These are phyloP conservation scores for Rhodamnia rubescens DNA, from an alignment of 345 rosid species.

Conservation along the genomic window DNA sequence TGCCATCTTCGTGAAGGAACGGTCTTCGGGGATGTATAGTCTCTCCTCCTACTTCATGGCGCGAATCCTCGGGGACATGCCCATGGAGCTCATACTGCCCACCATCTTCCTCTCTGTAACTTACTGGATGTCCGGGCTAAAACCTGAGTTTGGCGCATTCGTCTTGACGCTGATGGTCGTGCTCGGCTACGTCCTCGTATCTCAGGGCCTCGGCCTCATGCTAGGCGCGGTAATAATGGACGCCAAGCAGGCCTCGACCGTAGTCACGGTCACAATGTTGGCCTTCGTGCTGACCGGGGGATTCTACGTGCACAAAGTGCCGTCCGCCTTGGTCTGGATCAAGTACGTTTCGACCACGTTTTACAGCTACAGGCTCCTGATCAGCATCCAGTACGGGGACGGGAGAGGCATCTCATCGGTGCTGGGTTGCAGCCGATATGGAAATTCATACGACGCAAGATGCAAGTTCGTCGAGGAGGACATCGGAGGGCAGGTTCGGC, in stretches of 20 bases:
- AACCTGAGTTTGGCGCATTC: slow-evolving; percentile 39
- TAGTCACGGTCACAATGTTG: slow-evolving; percentile 77
- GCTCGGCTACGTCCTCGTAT: slow-evolving; percentile 67
- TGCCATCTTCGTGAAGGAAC: slow-evolving; percentile 58
- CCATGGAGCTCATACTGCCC: slow-evolving; percentile 90
- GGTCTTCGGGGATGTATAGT: slow-evolving; percentile 85
- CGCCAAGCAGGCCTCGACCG: slow-evolving; percentile 79
- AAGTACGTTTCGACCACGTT: slow-evolving; percentile 69
- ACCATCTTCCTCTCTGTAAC: slow-evolving; percentile 45
- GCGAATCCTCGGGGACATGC: slow-evolving; percentile 64
- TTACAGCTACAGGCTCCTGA: slow-evolving; percentile 58
- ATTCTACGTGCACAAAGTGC: slow-evolving; percentile 74
- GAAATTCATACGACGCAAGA: slow-evolving; percentile 3
- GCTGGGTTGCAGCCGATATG: slow-evolving; percentile 34
- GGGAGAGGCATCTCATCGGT: slow-evolving; percentile 31
- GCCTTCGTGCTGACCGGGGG: slow-evolving; percentile 86
- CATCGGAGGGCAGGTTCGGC: slow-evolving; percentile 49
- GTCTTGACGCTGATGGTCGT: slow-evolving; percentile 44
- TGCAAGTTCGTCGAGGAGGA: slow-evolving; percentile 66
- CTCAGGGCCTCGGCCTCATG: slow-evolving; percentile 83
- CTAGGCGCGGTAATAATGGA: slow-evolving; percentile 87
- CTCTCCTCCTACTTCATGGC: slow-evolving; percentile 92
- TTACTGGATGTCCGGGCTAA: slow-evolving; percentile 84
- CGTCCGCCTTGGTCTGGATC: slow-evolving; percentile 61
- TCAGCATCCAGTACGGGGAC: slow-evolving; percentile 51